These are phyloP conservation scores for Fusarium paranaense DNA, from an alignment of 2,329 filamentous ascomycete genomes.

Conservation along the genomic window DNA sequence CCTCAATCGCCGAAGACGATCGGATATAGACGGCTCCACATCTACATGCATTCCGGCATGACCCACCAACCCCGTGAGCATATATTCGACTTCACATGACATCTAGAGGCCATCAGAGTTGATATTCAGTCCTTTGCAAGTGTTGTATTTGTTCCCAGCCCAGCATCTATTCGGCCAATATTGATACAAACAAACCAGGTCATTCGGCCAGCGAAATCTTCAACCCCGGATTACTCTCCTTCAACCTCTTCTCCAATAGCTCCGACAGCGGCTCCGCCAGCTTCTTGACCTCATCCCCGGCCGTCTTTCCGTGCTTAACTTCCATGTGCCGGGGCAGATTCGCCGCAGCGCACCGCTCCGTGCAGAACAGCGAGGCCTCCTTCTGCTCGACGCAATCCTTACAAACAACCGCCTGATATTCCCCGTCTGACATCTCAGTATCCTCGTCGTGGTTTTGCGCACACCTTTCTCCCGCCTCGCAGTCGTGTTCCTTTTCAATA, in stretches of 20 bases:
- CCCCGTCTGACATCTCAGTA: conserved; percentile 52
- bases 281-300: conserved; percentile 34
- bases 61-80: background rate
- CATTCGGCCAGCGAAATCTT: conserved; percentile 41
- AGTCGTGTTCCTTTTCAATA: conserved; percentile 53
- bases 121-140: background rate
- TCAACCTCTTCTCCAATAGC: conserved; percentile 44
- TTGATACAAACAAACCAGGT: background rate
- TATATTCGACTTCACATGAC: background rate
- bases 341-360: conserved; percentile 53
- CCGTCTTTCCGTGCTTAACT: conserved; percentile 44
- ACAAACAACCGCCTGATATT: conserved; percentile 51
- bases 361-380: conserved; percentile 55
- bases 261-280: conserved; percentile 40
- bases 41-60: background rate
- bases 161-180: background rate
- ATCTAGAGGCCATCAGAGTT: background rate
- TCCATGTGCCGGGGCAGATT: conserved; percentile 57
- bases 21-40: conserved; percentile 21
- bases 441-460: conserved; percentile 55
- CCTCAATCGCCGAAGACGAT: conserved; percentile 27
- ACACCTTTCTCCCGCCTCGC: conserved; percentile 55
- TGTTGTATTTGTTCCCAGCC: background rate
- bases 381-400: conserved; percentile 55
- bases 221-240: conserved; percentile 49